Percentiles rank a stretch among this genome's conserved stretches.
These are phyloP conservation scores for Exophiala sideris DNA, from an alignment of 2,329 filamentous ascomycete genomes.

Conservation along the genomic window DNA sequence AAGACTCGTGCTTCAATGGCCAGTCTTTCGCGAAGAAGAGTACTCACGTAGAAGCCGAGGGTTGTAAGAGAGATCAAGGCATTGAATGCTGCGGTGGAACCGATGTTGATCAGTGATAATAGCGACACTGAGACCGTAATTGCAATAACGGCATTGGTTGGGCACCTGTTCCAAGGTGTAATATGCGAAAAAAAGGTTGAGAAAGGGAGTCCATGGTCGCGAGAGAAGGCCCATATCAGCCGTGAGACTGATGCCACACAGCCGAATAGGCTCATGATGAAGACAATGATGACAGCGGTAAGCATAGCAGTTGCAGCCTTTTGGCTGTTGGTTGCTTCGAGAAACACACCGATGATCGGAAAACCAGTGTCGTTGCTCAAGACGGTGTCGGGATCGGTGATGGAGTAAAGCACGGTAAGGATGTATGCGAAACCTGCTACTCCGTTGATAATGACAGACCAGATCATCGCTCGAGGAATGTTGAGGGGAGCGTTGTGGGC, in stretches of 20 bases:
- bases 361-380: conserved; percentile 44
- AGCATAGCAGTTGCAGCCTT: conserved; percentile 46
- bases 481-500: conserved; percentile 47
- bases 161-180: conserved; percentile 12
- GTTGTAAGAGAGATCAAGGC: conserved; percentile 23
- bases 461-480: conserved; percentile 49
- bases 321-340: conserved; percentile 42
- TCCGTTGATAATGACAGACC: conserved; percentile 49
- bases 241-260: conserved; percentile 35
- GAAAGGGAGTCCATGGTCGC: conserved; percentile 27
- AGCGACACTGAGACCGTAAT: conserved; percentile 20
- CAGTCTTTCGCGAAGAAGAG: too few relatives aligned
- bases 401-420: conserved; percentile 44
- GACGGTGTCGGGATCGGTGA: conserved; percentile 39
- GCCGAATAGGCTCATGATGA: conserved; percentile 23
- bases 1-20: too few relatives aligned
- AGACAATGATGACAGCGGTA: conserved; percentile 33
- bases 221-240: not conserved
- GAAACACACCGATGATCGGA: conserved; percentile 52
- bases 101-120: conserved; percentile 29
- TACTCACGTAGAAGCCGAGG: conserved; percentile 18
- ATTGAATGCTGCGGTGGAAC: conserved; percentile 29
- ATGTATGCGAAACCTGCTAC: conserved; percentile 47
- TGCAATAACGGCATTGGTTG: conserved; percentile 28
- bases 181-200: conserved; percentile 23